Evolutionary conservation across 176 grass and related monocot genomes (phyloP), one percentile per base, ranked within the genome.

Genomic region (Ampelocalamus luodianensis): DNA sequence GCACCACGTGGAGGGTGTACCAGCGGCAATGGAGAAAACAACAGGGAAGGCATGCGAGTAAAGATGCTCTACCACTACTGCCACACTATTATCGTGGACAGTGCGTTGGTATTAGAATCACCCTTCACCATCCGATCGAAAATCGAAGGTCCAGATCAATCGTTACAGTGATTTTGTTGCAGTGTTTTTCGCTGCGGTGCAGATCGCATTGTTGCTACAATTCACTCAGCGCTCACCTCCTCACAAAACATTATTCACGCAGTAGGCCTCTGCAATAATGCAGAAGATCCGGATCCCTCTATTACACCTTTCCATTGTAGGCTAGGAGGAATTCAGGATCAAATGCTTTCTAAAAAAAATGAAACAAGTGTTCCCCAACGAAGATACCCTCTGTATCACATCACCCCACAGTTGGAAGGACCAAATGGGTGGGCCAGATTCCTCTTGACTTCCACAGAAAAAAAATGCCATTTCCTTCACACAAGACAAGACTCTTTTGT

Each of bases 361-460:
- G 72, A 78, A 90, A 71, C 72, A 63, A 79, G 74, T 59, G 88
- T 73, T 7, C 74, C 74, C 46, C 5, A 82, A 17, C 79, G 58
- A 79, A 90, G 84, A 87, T 83, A 86, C 88, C 72, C 78, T 77
- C n/a, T 14, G 22, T 1, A 80, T 86, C 78, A 61, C 79, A 56
- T 86, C 88, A 71, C 29, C 22, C 59, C 74, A 42, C 40, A 6
- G 38, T 72, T 49, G 72, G 56, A 85, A 81, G 77, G 63, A 55
- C 42, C 53, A 54, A 38, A 66, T 43, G 34, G 17, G 65, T 48
- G 83, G 79, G 66, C 73, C 58, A n/a, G 4, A 65, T 38, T 38
- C 55, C 23, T 54, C 66, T 68, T 72, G 83, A 82, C 79, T 78
- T 83, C 46, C 65, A 86, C 22, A 43, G 1, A 73, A 13, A 50